phyloP scores from a whole-genome alignment of 371 early-diverging fungal species.

The Smittium culicis region DNA sequence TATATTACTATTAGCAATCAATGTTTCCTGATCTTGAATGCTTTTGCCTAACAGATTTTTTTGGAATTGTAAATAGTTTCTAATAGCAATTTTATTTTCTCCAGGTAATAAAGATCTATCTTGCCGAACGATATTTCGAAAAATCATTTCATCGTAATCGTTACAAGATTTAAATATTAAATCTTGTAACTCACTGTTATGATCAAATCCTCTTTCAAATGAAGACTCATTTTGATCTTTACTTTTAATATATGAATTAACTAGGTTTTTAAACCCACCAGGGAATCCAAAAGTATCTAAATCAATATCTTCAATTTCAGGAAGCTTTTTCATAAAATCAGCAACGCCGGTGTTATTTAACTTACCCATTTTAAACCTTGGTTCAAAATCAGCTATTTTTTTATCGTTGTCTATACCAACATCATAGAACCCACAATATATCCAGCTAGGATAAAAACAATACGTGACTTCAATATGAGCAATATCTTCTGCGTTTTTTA shows the following conservation, averaged over 20 bases:
- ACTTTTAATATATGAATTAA: not conserved
- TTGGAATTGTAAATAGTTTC: not conserved
- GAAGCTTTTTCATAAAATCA: constrained; percentile 19
- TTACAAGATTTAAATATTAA: constrained; percentile 2
- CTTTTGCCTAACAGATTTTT: too few relatives aligned
- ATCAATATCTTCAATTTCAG: constrained; percentile 19
- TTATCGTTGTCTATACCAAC: constrained; percentile 30
- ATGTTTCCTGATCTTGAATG: too few relatives aligned
- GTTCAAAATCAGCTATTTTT: constrained; percentile 11
- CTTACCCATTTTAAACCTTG: constrained; percentile 26
- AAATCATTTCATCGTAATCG: constrained; percentile 3
- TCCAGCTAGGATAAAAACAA: constrained; percentile 81
- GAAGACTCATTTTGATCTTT: not conserved
- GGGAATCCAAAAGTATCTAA: constrained; percentile 8
- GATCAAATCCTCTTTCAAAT: not conserved
- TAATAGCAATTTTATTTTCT: constrained; percentile 5
- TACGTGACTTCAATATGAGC: constrained; percentile 24
- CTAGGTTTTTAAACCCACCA: not conserved
- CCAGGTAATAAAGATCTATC: constrained; percentile 8
- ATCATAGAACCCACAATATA: constrained; percentile 79
- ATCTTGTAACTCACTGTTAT: not conserved
- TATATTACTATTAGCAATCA: too few relatives aligned
- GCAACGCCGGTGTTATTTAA: constrained; percentile 20
- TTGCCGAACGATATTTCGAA: constrained; percentile 1
- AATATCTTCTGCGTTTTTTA: constrained; percentile 8